These are phyloP conservation scores for Stygiomarasmius scandens DNA, from an alignment of 1,284 basidiomycete species.

Conservation along the genomic window DNA sequence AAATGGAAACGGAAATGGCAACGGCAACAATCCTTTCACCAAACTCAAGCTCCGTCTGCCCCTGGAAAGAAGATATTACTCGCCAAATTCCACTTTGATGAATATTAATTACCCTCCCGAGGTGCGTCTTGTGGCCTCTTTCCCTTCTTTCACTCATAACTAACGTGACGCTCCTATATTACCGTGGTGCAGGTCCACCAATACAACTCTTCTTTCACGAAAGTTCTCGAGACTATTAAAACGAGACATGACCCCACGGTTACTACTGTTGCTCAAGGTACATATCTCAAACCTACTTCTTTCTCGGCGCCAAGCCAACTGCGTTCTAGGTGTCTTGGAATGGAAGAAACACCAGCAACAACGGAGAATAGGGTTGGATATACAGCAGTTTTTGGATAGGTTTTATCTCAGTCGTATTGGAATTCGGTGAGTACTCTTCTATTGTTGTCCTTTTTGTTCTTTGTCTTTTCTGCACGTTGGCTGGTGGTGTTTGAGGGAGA, in stretches of 20 bases:
- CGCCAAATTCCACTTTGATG: constrained; percentile 82
- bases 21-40: constrained; percentile 44
- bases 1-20: constrained; percentile 26
- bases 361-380: constrained; percentile 78
- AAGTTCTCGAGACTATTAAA: constrained; percentile 89
- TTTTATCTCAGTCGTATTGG: constrained; percentile 98
- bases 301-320: no score
- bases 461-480: no score
- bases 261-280: constrained; percentile 95
- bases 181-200: no score
- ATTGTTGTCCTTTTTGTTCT: no score
- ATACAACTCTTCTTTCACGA: constrained; percentile 93
- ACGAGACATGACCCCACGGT: constrained; percentile 96
- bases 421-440: constrained; percentile 62
- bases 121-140: no score
- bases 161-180: no score
- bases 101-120: constrained; percentile 85
- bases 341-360: constrained; percentile 72
- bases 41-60: constrained; percentile 72
- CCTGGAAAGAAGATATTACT: constrained; percentile 71
- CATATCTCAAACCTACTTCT: no score
- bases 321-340: constrained; percentile 77
- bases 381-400: constrained; percentile 95
- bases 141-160: no score
- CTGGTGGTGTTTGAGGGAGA: no score